Conservation (phyloP, 1,139 yeast species). For the Zygosaccharomyces sapae region DNA sequence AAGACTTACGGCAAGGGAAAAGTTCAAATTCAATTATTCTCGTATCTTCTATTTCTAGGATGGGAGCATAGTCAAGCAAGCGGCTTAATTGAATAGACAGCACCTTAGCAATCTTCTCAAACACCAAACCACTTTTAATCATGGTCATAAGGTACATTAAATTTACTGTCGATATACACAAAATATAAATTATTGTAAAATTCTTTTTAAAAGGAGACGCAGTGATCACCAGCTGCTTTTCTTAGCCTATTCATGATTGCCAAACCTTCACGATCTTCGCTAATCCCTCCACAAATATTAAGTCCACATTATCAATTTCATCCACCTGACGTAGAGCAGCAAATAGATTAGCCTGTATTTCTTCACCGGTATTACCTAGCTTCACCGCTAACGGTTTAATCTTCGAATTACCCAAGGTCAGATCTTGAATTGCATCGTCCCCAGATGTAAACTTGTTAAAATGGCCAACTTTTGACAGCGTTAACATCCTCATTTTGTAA, state of each 20-base stretch:
- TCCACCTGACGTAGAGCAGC: conserved; percentile 69
- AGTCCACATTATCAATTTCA: conserved; percentile 50
- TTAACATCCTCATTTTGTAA: conserved; percentile 14
- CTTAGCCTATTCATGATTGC: conserved; percentile 89
- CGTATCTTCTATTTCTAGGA: no score
- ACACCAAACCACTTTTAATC: not conserved
- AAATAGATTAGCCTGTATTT: conserved; percentile 73
- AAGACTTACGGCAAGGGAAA: not conserved
- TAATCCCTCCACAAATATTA: conserved; percentile 72
- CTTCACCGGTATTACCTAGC: conserved; percentile 56
- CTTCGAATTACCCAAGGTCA: conserved; percentile 21
- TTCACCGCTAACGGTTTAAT: conserved; percentile 40
- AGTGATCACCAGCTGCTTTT: conserved; percentile 71
- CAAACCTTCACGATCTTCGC: conserved; percentile 70
- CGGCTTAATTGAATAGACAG: not conserved
- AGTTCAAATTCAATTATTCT: no score
- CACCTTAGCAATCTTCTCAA: not conserved
- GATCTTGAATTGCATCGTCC: conserved; percentile 4
- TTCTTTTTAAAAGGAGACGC: conserved; percentile 23
- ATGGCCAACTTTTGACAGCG: conserved; percentile 32
- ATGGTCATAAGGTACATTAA: not conserved
- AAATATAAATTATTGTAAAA: conserved; percentile 4
- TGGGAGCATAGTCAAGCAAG: not conserved
- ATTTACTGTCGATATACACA: conserved; percentile 3
- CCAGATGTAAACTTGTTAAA: conserved; percentile 29